phyloP scores from a whole-genome alignment of 2,329 filamentous ascomycete species.

The Penicillium sp. region DNA sequence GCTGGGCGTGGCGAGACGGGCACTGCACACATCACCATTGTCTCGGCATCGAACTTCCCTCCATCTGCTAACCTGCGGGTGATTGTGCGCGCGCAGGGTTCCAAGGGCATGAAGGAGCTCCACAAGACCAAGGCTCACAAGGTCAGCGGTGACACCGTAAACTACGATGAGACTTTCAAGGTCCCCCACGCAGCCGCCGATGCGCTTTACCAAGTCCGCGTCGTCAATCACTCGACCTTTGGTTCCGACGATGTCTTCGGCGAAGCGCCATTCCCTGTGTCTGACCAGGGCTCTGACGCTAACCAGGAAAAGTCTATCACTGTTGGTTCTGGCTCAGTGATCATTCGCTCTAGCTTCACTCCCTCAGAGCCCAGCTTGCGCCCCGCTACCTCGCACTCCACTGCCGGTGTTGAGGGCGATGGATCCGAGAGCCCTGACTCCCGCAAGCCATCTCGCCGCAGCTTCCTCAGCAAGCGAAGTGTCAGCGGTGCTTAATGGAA shows the following conservation, averaged over 20 bases:
- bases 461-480: conserved; percentile 48
- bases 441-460: conserved; percentile 43
- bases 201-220: conserved; percentile 79
- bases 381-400: conserved; percentile 39
- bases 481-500: conserved; percentile 30
- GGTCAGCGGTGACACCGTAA: conserved; percentile 61
- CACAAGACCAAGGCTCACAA: conserved; percentile 94
- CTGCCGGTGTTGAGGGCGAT: conserved; percentile 25
- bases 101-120: conserved; percentile 71
- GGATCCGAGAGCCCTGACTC: conserved; percentile 43
- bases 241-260: conserved; percentile 81
- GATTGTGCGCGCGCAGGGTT: conserved; percentile 63
- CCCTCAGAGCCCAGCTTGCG: conserved; percentile 45
- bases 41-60: conserved; percentile 77
- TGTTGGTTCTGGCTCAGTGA: conserved; percentile 70
- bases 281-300: conserved; percentile 66
- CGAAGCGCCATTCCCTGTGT: conserved; percentile 86
- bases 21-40: conserved; percentile 74
- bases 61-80: conserved; percentile 76
- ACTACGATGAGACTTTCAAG: conserved; percentile 70
- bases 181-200: conserved; percentile 72
- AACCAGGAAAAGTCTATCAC: conserved; percentile 70
- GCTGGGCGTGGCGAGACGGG: conserved; percentile 63
- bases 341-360: conserved; percentile 70
- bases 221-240: conserved; percentile 82